Base-by-base conservation (phyloP, 345 rosid species). In the Linum trigynum region DNA sequence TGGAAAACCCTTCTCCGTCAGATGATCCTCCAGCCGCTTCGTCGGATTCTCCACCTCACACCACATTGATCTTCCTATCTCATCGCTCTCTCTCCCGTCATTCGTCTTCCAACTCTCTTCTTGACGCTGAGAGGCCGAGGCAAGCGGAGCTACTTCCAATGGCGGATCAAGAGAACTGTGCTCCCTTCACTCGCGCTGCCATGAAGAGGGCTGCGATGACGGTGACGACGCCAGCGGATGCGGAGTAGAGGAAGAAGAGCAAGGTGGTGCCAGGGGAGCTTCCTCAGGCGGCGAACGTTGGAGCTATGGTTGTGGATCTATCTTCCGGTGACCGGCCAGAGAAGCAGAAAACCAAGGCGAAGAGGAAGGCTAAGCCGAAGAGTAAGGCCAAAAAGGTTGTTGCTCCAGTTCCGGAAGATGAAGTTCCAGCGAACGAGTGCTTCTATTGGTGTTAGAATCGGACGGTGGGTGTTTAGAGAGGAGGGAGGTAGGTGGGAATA, bases 161-260 rank as follows among this genome's bases (percentile, higher is more conserved):
- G 95, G 80, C 86, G 15, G 89, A 82, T 1, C 81, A 82, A 42
- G 87, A 78, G 76, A 78, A 78, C 70, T 64, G 62, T 61, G 72
- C 38, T 3, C 82, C 90, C 40, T 38, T 88, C 67, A 86, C 96
- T 1, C 85, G 90, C 10, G 79, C 83, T 0, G 74, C 96, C 15
- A 77, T 69, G 69, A 89, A 81, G 78, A 72, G 89, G 74, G 85
- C 72, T 0, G 82, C 79, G 0, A 69, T 69, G 1, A 66, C 45
- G 35, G 74, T 17, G 6, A 35, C 32, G 32, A 23, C 37, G 36
- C 37, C 35, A 0, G 73, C 53, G 11, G 53, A 48, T 6, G 53
- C 9, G 53, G 53, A 48, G 50, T 5, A 48, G 53, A 12, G 14
- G 53, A 48, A 48, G 53, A 48, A 15, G 53, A 48, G 3, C 53